Evolutionary conservation across 1,139 yeast species (phyloP).

Genomic region (Saccharomyces hybrid): DNA sequence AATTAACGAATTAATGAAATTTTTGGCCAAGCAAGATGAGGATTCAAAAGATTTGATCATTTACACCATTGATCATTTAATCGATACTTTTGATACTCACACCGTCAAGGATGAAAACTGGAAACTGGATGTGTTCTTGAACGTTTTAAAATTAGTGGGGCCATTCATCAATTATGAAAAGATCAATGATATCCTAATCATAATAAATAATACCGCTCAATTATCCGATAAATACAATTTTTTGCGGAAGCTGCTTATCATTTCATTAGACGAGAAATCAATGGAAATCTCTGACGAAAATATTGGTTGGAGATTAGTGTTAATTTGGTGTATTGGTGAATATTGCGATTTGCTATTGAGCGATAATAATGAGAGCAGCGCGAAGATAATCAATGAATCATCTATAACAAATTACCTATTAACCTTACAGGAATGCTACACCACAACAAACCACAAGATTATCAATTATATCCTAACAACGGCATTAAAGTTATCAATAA

Average conservation of each 20-base stretch:
- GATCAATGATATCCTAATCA: conserved; percentile 66
- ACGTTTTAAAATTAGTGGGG: conserved; percentile 70
- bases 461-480: conserved; percentile 69
- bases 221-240: conserved; percentile 28
- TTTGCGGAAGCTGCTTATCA: conserved; percentile 43
- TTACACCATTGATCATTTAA: conserved; percentile 33
- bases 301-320: conserved; percentile 59
- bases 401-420: conserved; percentile 35
- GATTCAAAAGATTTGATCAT: conserved; percentile 31
- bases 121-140: conserved; percentile 78
- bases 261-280: conserved; percentile 50
- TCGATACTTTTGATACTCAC: conserved; percentile 25
- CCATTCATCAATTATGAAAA: conserved; percentile 65
- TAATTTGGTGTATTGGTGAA: conserved; percentile 87
- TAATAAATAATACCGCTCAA: conserved; percentile 47
- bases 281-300: conserved; percentile 31
- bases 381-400: conserved; percentile 27
- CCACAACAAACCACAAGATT: conserved; percentile 36
- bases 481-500: conserved; percentile 65
- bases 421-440: conserved; percentile 36
- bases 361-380: neutral
- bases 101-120: conserved; percentile 45
- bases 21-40: conserved; percentile 49
- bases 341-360: conserved; percentile 61
- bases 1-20: conserved; percentile 68